These are phyloP conservation scores for Diplogelasinospora grovesii DNA, from an alignment of 495 filamentous ascomycete species.

Conservation along the genomic window DNA sequence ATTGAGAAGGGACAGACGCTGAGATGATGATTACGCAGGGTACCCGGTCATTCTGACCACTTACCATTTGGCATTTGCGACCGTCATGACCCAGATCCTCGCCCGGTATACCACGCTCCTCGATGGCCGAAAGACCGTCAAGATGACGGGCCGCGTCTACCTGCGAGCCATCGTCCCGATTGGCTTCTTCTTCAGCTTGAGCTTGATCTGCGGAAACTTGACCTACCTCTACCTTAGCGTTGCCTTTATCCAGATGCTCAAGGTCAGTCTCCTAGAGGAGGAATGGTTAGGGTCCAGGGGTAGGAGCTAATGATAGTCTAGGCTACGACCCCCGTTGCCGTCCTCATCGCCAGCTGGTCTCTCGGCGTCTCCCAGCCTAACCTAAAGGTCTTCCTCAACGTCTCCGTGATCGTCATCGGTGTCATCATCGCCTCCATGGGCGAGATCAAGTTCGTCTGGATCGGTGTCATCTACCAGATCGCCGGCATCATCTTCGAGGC, in stretches of 20 bases:
- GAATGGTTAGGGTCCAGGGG: no score
- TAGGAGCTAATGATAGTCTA: conserved; percentile 31
- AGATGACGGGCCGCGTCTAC: conserved; percentile 90
- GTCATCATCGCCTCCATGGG: conserved; percentile 85
- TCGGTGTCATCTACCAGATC: conserved; percentile 81
- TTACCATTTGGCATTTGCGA: conserved; percentile 88
- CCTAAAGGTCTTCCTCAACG: conserved; percentile 74
- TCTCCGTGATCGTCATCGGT: conserved; percentile 82
- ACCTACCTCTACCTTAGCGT: conserved; percentile 90
- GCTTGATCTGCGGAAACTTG: conserved; percentile 89
- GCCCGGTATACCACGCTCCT: conserved; percentile 78
- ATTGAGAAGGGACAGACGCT: neutral
- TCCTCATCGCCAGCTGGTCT: conserved; percentile 76
- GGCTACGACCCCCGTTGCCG: conserved; percentile 87
- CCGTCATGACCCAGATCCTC: conserved; percentile 82
- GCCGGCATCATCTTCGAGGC: conserved; percentile 85
- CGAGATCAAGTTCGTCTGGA: conserved; percentile 85
- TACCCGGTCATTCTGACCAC: conserved; percentile 76
- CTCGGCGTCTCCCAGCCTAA: conserved; percentile 72
- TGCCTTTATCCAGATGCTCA: conserved; percentile 97
- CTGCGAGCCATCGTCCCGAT: conserved; percentile 88
- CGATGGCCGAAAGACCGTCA: conserved; percentile 82
- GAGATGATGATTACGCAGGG: conserved; percentile 33
- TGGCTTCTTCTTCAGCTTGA: conserved; percentile 86
- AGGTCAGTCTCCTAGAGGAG: conserved; percentile 46